Evolutionary conservation across 1,284 basidiomycete genomes (phyloP).

Genomic region (Tetrapyrgos nigripes): DNA sequence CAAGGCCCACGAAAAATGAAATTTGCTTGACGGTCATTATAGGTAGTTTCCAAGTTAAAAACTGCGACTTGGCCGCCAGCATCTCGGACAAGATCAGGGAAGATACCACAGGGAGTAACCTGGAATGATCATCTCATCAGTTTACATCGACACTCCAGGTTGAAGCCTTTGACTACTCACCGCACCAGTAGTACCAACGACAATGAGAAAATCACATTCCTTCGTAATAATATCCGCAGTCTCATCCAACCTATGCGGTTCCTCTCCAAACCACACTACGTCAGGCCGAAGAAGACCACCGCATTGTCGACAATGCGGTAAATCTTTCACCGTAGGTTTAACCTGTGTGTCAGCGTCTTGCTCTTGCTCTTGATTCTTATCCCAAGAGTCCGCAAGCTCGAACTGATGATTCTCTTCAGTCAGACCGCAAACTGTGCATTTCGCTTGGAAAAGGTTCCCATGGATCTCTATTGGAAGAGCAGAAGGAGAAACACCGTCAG

Average conservation of each 20-base stretch:
- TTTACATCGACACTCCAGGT: background rate
- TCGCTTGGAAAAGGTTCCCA: conserved; percentile 48
- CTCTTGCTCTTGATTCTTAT: conserved; percentile 31
- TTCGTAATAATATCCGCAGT: conserved; percentile 39
- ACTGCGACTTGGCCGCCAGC: conserved; percentile 48
- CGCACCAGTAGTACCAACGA: conserved; percentile 54
- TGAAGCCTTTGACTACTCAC: conserved; percentile 19
- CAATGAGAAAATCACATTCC: conserved; percentile 47
- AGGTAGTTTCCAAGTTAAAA: conserved; percentile 45
- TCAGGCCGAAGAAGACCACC: conserved; percentile 44
- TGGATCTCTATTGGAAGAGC: conserved; percentile 48
- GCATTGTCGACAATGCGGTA: conserved; percentile 44
- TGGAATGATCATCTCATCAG: conserved; percentile 11
- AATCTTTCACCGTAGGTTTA: conserved; percentile 29
- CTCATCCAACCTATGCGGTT: conserved; percentile 32
- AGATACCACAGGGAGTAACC: conserved; percentile 46
- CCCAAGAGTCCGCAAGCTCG: conserved; percentile 39
- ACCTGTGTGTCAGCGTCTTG: conserved; percentile 14
- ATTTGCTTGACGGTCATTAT: conserved; percentile 35
- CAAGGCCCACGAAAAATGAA: conserved; percentile 43
- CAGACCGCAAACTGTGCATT: conserved; percentile 44
- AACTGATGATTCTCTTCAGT: conserved; percentile 17
- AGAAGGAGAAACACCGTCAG: conserved; percentile 5
- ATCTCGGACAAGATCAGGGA: conserved; percentile 35
- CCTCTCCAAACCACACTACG: conserved; percentile 53